Base-by-base conservation (phyloP, 208 protist genomes). In the Endotrypanum monterogeii region DNA sequence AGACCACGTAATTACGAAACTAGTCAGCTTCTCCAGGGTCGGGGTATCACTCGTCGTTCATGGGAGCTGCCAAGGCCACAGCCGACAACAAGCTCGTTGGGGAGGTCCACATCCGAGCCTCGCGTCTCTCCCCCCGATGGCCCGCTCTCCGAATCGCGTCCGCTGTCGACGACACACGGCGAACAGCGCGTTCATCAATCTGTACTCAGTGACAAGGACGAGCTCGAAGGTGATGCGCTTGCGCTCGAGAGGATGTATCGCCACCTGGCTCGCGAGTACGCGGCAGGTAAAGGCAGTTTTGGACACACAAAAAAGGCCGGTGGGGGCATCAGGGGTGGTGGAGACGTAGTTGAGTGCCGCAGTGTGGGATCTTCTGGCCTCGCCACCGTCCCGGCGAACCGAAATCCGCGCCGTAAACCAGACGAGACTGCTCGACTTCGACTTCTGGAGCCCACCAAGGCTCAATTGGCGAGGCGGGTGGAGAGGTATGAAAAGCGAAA, bases 401-500 rank as follows among this genome's bases (percentile, higher is more conserved):
- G 14, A 18, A 83, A 81, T 41, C 62, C 55, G 23, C 66, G 76
- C 23, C 78, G 78, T 1, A 79, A 78, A 30, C 65, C 74, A 32
- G 82, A 90, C 48, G 62, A 75, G 28, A 32, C 37, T 1, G 84
- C 84, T 0, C 67, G 69, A 28, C 60, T 73, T n/a, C 88, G 89
- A 8, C 83, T 96, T 32, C 58, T 80, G 28, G 30, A 61, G 0
- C 74, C 71, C 57, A 76, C 51, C 48, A 79, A 75, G 44, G 75
- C 73, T 14, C 68, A 76, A 57, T 77, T 82, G 37, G 78, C 83
- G 55, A 60, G 79, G 56, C 87, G 88, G 69, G 25, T 18, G 16
- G 76, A 83, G 28, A 92, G 89, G 79, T 90, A 92, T 67, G 75
- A 84, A 50, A 83, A 86, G 58, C 71, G 83, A 41, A 77, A 71